phyloP scores from a whole-genome alignment of 257 asterid genomes.

The Jacaranda copaia region DNA sequence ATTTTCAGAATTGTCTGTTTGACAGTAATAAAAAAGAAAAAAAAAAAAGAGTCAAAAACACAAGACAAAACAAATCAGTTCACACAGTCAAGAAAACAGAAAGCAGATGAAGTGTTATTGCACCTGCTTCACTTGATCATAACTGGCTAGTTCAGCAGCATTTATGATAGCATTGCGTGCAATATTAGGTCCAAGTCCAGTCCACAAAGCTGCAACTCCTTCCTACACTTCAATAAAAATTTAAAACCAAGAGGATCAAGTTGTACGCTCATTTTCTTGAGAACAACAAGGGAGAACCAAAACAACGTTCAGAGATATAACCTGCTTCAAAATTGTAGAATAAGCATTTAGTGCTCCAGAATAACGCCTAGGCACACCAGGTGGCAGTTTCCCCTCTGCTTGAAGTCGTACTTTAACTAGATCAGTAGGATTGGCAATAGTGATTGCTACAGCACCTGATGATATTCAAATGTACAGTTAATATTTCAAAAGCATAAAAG shows the following conservation, averaged over 20 bases:
- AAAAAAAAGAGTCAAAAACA: constrained; percentile 24
- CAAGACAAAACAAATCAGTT: constrained; percentile 31
- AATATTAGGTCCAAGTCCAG: constrained; percentile 94
- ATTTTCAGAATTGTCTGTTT: constrained; percentile 83
- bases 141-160: constrained; percentile 97
- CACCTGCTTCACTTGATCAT: constrained; percentile 99
- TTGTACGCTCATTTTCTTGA: constrained; percentile 12
- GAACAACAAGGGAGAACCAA: background rate
- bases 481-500: constrained; percentile 22
- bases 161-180: constrained; percentile 98
- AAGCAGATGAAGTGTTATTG: constrained; percentile 11
- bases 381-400: constrained; percentile 93
- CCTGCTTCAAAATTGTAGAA: constrained; percentile 88
- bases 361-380: constrained; percentile 95
- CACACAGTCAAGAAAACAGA: constrained; percentile 3
- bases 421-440: constrained; percentile 96
- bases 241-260: constrained; percentile 28
- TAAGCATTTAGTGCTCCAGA: constrained; percentile 96
- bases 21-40: background rate
- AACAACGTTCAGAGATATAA: constrained; percentile 42
- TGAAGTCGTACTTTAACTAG: constrained; percentile 98
- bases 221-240: constrained; percentile 55
- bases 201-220: constrained; percentile 87
- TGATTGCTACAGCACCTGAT: constrained; percentile 82
- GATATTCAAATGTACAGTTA: constrained; percentile 29